These are phyloP conservation scores for Cucumis cinereus DNA, from an alignment of 306 rosid species.

Conservation along the genomic window DNA sequence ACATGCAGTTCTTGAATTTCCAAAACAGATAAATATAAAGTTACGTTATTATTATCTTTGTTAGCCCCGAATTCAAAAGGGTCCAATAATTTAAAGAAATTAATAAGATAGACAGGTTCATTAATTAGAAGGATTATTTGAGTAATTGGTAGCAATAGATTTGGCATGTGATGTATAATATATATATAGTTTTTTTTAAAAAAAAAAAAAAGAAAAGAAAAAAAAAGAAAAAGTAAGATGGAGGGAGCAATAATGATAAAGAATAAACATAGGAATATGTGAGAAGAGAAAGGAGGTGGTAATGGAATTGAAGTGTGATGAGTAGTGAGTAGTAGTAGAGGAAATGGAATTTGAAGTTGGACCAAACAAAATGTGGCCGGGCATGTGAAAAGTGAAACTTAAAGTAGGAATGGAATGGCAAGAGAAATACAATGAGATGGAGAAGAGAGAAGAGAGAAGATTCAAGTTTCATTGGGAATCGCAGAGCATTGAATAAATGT, in stretches of 20 bases:
- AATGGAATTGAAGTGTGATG: not conserved
- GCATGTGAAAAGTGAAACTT: not conserved
- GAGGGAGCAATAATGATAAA: not conserved
- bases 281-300: not conserved
- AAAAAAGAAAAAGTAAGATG: not conserved
- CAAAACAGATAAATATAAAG: not conserved
- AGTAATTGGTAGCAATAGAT: not conserved
- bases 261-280: not conserved
- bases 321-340: too few species aligned
- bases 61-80: not conserved
- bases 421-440: not conserved
- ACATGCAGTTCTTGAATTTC: not conserved
- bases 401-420: not conserved
- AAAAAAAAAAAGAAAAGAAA: not conserved
- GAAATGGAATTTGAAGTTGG: not conserved
- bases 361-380: not conserved
- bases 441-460: not conserved
- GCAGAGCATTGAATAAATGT: not conserved
- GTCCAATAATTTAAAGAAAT: not conserved
- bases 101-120: too few species aligned
- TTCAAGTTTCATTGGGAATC: slow-evolving; percentile 4
- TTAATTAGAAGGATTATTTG: too few species aligned
- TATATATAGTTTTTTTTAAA: too few species aligned
- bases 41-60: not conserved
- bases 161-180: not conserved